A percentile compares a stretch with the other conserved stretches of the same genome.
Conservation (phyloP, 2,329 filamentous ascomycete species). For the Aureobasidium subglaciale region DNA sequence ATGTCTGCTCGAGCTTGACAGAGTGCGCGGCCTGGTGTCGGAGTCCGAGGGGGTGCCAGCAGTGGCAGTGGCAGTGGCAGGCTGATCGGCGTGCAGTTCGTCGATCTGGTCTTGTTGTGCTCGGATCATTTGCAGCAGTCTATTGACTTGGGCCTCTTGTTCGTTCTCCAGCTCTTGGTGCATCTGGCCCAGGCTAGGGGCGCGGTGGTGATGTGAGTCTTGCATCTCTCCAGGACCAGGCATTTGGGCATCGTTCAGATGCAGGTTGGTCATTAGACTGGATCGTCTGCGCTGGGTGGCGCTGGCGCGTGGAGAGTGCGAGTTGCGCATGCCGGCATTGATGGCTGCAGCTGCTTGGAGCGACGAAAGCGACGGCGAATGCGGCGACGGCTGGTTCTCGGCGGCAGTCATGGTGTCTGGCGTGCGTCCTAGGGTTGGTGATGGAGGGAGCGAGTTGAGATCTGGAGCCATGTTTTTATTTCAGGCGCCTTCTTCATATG, state of each 20-base stretch:
- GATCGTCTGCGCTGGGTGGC: constrained; percentile 47
- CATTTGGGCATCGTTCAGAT: constrained; percentile 62
- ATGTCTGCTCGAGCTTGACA: constrained; percentile 23
- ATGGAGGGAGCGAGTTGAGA: constrained; percentile 53
- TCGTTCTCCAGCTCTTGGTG: constrained; percentile 74
- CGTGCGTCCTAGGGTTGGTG: constrained; percentile 28
- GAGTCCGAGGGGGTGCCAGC: constrained; percentile 20
- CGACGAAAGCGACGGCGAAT: constrained; percentile 59
- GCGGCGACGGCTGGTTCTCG: constrained; percentile 47
- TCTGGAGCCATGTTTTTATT: constrained; percentile 42
- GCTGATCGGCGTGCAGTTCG: constrained; percentile 41
- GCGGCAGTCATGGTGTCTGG: background rate
- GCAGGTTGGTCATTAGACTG: constrained; percentile 64
- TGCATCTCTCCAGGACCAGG: constrained; percentile 62
- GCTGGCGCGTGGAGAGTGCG: constrained; percentile 12
- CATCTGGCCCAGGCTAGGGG: constrained; percentile 67
- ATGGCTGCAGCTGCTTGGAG: constrained; percentile 70
- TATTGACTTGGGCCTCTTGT: constrained; percentile 73
- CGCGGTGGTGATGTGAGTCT: constrained; percentile 51
- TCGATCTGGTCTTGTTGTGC: constrained; percentile 66
- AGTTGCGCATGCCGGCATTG: constrained; percentile 48
- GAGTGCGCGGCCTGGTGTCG: constrained; percentile 21
- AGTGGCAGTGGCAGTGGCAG: constrained; percentile 36
- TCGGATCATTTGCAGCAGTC: constrained; percentile 69
- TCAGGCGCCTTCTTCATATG: too few species aligned